Evolutionary conservation across 139 green algal genomes (phyloP).

Genomic region (Diplosphaera chodatii): DNA sequence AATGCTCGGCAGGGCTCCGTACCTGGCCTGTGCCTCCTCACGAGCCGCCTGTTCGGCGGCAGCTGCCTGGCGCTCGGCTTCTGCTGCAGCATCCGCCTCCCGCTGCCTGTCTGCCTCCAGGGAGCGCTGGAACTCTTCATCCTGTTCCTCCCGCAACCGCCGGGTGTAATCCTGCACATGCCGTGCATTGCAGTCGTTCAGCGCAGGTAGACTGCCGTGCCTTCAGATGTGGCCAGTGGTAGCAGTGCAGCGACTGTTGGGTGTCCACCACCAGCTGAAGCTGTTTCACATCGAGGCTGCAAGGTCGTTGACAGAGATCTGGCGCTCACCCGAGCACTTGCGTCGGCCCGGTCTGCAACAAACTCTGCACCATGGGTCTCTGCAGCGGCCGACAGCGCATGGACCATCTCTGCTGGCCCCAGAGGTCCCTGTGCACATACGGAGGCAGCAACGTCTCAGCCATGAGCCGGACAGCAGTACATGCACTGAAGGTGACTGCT

Average conservation of each 20-base stretch:
- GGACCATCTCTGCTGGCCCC: slow-evolving; percentile 8
- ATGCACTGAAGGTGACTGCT: too few species aligned
- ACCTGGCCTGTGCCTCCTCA: neutral
- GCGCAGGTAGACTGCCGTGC: too few species aligned
- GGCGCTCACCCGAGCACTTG: slow-evolving; percentile 46
- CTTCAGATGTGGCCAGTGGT: neutral
- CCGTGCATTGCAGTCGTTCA: neutral
- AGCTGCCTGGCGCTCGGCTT: slow-evolving; percentile 8
- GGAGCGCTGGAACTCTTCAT: slow-evolving; percentile 65
- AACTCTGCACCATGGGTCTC: slow-evolving; percentile 49
- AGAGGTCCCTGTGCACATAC: slow-evolving; percentile 7
- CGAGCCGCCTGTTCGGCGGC: neutral
- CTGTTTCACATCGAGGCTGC: too few species aligned
- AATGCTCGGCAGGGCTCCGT: too few species aligned
- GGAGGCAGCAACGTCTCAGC: too few species aligned
- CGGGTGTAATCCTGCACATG: slow-evolving; percentile 48
- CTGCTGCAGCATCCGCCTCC: slow-evolving; percentile 25
- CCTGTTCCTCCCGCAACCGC: slow-evolving; percentile 65
- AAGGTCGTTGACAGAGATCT: too few species aligned
- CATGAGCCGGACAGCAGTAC: too few species aligned
- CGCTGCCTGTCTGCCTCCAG: slow-evolving; percentile 54
- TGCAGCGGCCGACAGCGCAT: slow-evolving; percentile 29
- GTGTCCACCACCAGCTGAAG: too few species aligned
- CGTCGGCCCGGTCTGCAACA: slow-evolving; percentile 47
- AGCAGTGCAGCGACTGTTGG: too few species aligned